Conservation (phyloP, 108 stramenopile genomes). For the Skeletonema tropicum region DNA sequence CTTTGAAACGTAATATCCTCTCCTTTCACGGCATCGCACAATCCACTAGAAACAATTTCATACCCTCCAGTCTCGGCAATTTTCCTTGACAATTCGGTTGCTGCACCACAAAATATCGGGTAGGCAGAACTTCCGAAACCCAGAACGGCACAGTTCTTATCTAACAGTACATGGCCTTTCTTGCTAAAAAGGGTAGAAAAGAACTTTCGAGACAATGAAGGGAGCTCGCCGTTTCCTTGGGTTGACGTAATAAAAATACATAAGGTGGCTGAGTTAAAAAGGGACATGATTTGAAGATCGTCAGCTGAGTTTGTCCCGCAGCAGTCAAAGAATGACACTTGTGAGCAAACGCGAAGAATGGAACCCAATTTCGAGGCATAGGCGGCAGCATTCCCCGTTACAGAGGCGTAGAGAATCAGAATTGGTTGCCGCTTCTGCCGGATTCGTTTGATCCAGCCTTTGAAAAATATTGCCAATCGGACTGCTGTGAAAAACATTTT, state of each 20-base stretch:
- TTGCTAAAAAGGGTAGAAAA: slow-evolving; percentile 15
- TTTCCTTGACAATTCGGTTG: not conserved
- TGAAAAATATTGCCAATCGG: not conserved
- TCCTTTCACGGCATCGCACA: slow-evolving; percentile 27
- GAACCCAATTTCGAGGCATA: slow-evolving; percentile 19
- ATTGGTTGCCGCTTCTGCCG: slow-evolving; percentile 11
- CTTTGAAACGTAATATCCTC: slow-evolving; percentile 4
- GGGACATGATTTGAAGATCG: not conserved
- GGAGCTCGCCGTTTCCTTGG: slow-evolving; percentile 21
- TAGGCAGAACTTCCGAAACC: slow-evolving; percentile 24
- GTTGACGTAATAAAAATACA: slow-evolving; percentile 14
- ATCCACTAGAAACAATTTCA: slow-evolving; percentile 8
- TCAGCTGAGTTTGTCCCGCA: slow-evolving; percentile 12
- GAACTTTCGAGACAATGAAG: slow-evolving; percentile 11
- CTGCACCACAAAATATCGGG: slow-evolving; percentile 28
- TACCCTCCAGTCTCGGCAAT: slow-evolving; percentile 5
- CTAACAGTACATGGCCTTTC: not conserved
- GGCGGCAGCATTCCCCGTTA: slow-evolving; percentile 7
- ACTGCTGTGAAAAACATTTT: not conserved
- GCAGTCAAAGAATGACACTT: slow-evolving; percentile 17
- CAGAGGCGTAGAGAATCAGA: slow-evolving; percentile 7
- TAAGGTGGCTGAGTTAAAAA: not conserved
- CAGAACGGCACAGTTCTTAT: slow-evolving; percentile 18
- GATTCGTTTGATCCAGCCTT: not conserved
- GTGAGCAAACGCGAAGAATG: not conserved